These are phyloP conservation scores for Avena sativa DNA, from an alignment of 176 grass and related monocot species.

Conservation along the genomic window DNA sequence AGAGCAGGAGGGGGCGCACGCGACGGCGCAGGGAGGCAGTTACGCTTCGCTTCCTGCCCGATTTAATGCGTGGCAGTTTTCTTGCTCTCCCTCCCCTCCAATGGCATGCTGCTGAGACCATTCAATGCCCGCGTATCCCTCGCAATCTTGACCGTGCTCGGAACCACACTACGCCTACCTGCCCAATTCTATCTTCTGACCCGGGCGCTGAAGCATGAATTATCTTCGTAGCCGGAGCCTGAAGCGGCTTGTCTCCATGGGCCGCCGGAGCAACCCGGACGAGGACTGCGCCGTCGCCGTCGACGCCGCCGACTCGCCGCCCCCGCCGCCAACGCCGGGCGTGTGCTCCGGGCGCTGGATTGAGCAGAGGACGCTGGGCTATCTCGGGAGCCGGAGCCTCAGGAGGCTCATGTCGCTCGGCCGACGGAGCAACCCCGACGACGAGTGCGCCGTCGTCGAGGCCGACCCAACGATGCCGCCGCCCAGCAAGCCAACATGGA, in stretches of 20 bases:
- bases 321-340: background rate
- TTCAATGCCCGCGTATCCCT: constrained; percentile 35
- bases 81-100: background rate
- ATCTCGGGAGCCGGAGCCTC: constrained; percentile 71
- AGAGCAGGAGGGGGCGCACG: constrained; percentile 1
- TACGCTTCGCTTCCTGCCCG: background rate
- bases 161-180: background rate
- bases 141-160: constrained; percentile 1
- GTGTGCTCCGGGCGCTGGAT: background rate
- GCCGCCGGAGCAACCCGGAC: constrained; percentile 34
- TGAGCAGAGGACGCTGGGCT: constrained; percentile 35
- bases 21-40: constrained; percentile 22
- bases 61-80: constrained; percentile 39
- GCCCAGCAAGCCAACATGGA: constrained; percentile 59
- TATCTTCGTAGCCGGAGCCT: constrained; percentile 20
- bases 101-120: constrained; percentile 9
- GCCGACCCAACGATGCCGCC: background rate
- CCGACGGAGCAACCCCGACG: constrained; percentile 50
- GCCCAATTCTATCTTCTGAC: background rate
- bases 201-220: background rate
- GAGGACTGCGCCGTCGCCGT: background rate
- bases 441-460: constrained; percentile 35
- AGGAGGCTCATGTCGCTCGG: constrained; percentile 70
- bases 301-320: background rate
- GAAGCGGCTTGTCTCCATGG: constrained; percentile 17